Evolutionary conservation across 495 filamentous ascomycete genomes (phyloP).

Genomic region (Paragyromitra xinjiangensis): DNA sequence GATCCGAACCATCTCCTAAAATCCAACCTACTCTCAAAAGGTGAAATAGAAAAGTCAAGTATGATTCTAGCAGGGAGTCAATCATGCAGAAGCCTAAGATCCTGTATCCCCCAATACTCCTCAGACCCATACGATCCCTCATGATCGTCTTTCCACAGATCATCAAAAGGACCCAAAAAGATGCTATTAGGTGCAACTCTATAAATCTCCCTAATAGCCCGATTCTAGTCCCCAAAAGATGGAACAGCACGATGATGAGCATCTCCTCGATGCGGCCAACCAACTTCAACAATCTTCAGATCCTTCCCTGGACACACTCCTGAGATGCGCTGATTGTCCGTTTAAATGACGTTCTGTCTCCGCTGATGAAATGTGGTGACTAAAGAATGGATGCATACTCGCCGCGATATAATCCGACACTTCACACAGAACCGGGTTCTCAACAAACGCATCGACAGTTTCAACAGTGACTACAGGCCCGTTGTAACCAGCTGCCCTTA

Average conservation of each 20-base stretch:
- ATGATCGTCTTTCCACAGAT: conserved; percentile 76
- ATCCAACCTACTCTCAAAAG: background rate
- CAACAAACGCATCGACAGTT: conserved; percentile 71
- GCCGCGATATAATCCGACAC: conserved; percentile 78
- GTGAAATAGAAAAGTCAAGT: background rate
- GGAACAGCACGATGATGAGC: conserved; percentile 73
- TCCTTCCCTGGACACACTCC: conserved; percentile 65
- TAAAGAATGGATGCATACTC: conserved; percentile 86
- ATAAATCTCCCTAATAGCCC: conserved; percentile 69
- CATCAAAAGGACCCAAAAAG: conserved; percentile 65
- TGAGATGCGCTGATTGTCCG: conserved; percentile 64
- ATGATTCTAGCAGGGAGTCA: background rate
- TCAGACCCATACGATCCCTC: conserved; percentile 71
- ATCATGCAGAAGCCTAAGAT: background rate
- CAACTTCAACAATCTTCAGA: conserved; percentile 71
- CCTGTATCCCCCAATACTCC: conserved; percentile 52
- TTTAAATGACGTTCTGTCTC: conserved; percentile 71
- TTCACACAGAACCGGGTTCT: conserved; percentile 74
- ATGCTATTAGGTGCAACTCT: conserved; percentile 65
- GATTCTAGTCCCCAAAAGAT: conserved; percentile 67
- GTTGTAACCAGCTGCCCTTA: conserved; percentile 70
- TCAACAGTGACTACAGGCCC: conserved; percentile 82
- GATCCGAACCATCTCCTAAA: background rate
- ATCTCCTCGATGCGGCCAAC: conserved; percentile 76
- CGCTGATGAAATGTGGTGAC: conserved; percentile 65